Evolutionary conservation across 768 basidiomycete species (phyloP).

Genomic region (Amanita jacksonii): DNA sequence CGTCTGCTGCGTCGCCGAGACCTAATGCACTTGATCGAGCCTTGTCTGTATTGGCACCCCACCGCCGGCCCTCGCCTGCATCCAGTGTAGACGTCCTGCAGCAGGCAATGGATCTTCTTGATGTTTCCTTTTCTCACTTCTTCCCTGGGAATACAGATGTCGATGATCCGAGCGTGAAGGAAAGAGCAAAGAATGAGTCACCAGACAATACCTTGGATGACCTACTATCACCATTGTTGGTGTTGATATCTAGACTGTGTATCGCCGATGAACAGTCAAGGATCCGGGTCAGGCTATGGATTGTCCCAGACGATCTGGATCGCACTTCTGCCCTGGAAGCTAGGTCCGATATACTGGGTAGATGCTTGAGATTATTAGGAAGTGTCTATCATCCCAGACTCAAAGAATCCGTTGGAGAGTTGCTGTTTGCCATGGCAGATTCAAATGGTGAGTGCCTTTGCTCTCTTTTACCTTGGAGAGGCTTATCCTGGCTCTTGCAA

Average conservation of each 20-base stretch:
- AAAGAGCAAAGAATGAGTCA: conserved; percentile 35
- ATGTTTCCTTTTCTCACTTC: conserved; percentile 47
- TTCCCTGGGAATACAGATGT: conserved; percentile 56
- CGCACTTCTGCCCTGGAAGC: conserved; percentile 67
- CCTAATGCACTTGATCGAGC: conserved; percentile 49
- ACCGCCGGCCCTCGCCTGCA: conserved; percentile 42
- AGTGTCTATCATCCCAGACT: conserved; percentile 65
- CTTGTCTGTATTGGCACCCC: conserved; percentile 41
- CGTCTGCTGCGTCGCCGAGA: conserved; percentile 23
- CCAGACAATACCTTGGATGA: conserved; percentile 65
- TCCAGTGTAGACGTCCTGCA: conserved; percentile 43
- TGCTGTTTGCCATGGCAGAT: conserved; percentile 79
- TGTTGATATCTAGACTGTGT: conserved; percentile 68
- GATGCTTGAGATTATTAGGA: conserved; percentile 66
- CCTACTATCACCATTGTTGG: conserved; percentile 60
- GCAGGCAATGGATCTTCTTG: conserved; percentile 61
- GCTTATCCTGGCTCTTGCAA: conserved; percentile 12
- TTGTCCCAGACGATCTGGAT: conserved; percentile 76
- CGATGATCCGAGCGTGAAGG: conserved; percentile 55
- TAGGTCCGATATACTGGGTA: conserved; percentile 66
- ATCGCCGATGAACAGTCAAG: conserved; percentile 51
- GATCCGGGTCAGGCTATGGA: conserved; percentile 47
- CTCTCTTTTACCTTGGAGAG: neutral
- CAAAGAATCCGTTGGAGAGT: conserved; percentile 75
- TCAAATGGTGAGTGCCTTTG: conserved; percentile 41